Evolutionary conservation across 371 early-diverging fungal genomes (phyloP), one percentile per base, ranked within the genome.

Genomic region (Syncephalastrum monosporum): DNA sequence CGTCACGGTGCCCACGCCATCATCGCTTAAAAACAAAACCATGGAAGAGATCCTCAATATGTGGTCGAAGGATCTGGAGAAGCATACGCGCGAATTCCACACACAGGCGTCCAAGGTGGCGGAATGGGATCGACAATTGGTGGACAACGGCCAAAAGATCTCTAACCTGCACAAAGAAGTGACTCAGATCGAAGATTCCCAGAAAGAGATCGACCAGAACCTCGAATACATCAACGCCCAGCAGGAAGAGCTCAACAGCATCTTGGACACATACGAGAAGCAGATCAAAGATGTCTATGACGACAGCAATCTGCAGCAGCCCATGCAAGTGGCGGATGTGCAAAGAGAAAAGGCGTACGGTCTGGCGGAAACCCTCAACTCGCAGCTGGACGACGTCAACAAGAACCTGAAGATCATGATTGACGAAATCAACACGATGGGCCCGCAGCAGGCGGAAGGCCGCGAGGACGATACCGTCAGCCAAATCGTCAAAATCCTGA

Each of bases 401-500:
- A 72, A 83, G 47, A 88, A 90, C 55, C 68, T 97, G 57, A 81
- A 84, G 29, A 76, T 77, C 47, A 87, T 97, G 73, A 88, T 97
- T 53, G 90, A 90, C 27, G 94, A 96, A 47, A 86, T 95, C 55
- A 97, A 97, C 64, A 79, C 78, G 58, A 72, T 82, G 52, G 71
- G 67, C n/a, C 61, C 79, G 5, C 68, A 68, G 50, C 63, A 64
- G 25, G 63, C 57, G 5, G 74, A 67, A 24, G 65, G 60, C 43
- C 38, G 38, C 10, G 73, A 73, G 27, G 77, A 72, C 23, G 67
- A 75, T 57, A 67, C 62, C 33, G 67, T 61, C 61, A 51, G 64
- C 63, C 86, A 93, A 73, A 91, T 97, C 52, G 90, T 91, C 38
- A 82, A 89, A 65, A 93, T 97, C 54, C 80, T 97, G 58, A 93